Percentiles rank a stretch among this genome's conserved stretches.
phyloP scores from a whole-genome alignment of 2,329 filamentous ascomycete species.

The Cadophora gregata region DNA sequence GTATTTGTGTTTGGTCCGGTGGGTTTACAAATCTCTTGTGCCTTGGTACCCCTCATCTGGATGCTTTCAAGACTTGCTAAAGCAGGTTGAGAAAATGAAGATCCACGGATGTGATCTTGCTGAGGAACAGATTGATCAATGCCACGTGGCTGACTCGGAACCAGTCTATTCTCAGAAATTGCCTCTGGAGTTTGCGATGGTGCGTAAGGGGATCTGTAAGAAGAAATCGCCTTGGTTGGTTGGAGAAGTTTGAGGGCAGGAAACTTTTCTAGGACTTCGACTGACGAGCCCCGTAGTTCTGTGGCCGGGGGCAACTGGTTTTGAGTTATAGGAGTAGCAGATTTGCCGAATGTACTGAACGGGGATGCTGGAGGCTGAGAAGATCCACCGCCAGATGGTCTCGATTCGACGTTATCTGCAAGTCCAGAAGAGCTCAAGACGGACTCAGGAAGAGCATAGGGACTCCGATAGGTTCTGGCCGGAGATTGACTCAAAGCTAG shows the following conservation, averaged over 20 bases:
- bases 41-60: neutral
- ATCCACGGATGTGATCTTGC: neutral
- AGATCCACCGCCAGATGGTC: neutral
- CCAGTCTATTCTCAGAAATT: neutral
- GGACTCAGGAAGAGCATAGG: neutral
- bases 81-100: neutral
- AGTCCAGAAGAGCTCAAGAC: neutral
- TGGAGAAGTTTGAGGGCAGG: neutral
- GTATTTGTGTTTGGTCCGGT: neutral
- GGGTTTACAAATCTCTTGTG: neutral
- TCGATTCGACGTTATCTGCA: neutral
- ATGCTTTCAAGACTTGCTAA: neutral
- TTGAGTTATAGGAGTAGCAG: neutral
- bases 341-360: neutral
- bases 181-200: neutral
- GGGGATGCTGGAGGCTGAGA: neutral
- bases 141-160: neutral
- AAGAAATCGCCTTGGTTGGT: no score
- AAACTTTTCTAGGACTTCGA: neutral
- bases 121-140: neutral
- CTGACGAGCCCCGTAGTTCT: neutral
- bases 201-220: constrained; percentile 5
- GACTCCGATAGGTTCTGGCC: neutral
- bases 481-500: neutral
- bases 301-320: neutral